Percentiles rank a stretch among this genome's conserved stretches.
phyloP scores from a whole-genome alignment of 768 basidiomycete species.

The Calocybe indica region DNA sequence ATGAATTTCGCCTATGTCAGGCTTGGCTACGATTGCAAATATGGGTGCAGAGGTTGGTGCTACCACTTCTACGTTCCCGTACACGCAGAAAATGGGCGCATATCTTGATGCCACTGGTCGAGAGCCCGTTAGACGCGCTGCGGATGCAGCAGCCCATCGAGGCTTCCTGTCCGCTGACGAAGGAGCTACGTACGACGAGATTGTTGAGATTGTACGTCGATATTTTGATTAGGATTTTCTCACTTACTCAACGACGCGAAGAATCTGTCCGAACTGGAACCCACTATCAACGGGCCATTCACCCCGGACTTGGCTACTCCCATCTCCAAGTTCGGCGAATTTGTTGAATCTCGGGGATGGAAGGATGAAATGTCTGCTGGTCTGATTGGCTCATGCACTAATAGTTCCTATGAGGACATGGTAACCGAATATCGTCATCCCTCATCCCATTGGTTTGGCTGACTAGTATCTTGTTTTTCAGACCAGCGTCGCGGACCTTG shows the following conservation, averaged over 20 bases:
- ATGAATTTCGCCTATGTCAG: slow-evolving; percentile 24
- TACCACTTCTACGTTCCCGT: slow-evolving; percentile 98
- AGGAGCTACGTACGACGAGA: slow-evolving; percentile 89
- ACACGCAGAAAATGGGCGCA: slow-evolving; percentile 81
- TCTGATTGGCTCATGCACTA: slow-evolving; percentile 98
- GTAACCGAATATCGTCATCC: slow-evolving; percentile 26
- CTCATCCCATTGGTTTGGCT: background rate
- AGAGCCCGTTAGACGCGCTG: slow-evolving; percentile 77
- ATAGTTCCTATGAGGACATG: slow-evolving; percentile 97
- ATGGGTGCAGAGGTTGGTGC: slow-evolving; percentile 99
- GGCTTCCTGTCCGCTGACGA: slow-evolving; percentile 83
- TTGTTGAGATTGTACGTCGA: slow-evolving; percentile 82
- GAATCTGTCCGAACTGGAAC: slow-evolving; percentile 87
- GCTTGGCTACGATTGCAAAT: slow-evolving; percentile 92
- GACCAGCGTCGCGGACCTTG: slow-evolving; percentile 91
- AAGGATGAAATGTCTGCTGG: slow-evolving; percentile 88
- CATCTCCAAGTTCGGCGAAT: slow-evolving; percentile 77
- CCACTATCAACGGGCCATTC: slow-evolving; percentile 94
- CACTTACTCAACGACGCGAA: slow-evolving; percentile 21
- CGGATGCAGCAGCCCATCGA: slow-evolving; percentile 71
- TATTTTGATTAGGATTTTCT: background rate
- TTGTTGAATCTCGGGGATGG: slow-evolving; percentile 85
- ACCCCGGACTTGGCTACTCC: slow-evolving; percentile 96
- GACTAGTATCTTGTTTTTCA: slow-evolving; percentile 21
- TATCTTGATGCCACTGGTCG: slow-evolving; percentile 91